Base-by-base conservation (phyloP, 306 rosid genomes). In the Cyclanthera cordifolia region DNA sequence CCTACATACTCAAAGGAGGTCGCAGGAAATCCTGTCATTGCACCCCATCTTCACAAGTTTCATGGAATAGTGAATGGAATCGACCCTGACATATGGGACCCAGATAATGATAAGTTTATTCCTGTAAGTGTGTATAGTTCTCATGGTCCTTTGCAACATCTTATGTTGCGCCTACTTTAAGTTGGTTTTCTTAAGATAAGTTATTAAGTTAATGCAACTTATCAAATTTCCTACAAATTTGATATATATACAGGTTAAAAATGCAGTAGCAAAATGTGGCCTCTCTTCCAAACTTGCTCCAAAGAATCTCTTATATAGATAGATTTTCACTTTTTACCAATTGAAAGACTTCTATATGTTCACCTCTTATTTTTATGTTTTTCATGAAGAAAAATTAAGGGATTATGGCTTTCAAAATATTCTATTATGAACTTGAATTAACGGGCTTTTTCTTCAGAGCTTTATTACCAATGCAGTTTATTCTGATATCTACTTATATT, bases 1-100 rank as follows among this genome's bases (percentile, higher is more conserved):
- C 85, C 73, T 68, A 86, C 90, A 69, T 94, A 94, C 72, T 71
- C 92, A 51, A 90, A 80, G 85, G 99, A 94, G 87, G 73, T 94
- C 74, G 82, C 95, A 27, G 83, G 96, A 71, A 79, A 90, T 75
- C 77, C 84, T 54, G 75, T 34, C 57, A 19, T 94, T 75, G 87
- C 91, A 81, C 90, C 97, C 53, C 65, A 90, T 80, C 87, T 83
- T 67, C 78, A 79, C 78, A 94, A 90, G 88, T 94, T 94, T 79
- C 95, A 88, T 85, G 99, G 99, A 53, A 88, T 94, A 75, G 70
- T 94, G 75, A 94, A 94, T 67, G 99, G 99, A 82, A 90, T 94
- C 59, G 99, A 94, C 81, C 97, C 86, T 52, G 91, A 90, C 76
- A 85, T 94, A 68, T 94, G 99, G 99, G 99, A 94, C 63, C 99